Evolutionary conservation across 2,329 filamentous ascomycete species (phyloP).

Genomic region (Colletotrichum gloeosporioides): DNA sequence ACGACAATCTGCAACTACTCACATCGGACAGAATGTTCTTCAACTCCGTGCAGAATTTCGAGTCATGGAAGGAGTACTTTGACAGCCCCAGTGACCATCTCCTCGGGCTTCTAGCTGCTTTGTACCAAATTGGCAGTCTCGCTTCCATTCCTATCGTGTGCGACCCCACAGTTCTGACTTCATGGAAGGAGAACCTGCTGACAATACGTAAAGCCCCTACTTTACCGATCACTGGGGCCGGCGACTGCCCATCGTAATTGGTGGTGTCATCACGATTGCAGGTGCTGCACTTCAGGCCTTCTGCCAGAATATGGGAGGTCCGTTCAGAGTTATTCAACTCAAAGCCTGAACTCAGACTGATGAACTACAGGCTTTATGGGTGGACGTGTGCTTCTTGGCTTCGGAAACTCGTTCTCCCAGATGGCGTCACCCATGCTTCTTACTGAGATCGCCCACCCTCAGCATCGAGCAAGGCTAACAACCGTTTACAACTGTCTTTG

Average conservation of each 20-base stretch:
- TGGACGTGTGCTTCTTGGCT: constrained; percentile 62
- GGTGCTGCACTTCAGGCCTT: constrained; percentile 63
- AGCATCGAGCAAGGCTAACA: constrained; percentile 52
- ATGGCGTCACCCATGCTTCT: constrained; percentile 58
- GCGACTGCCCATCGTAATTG: constrained; percentile 57
- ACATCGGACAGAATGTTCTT: constrained; percentile 43
- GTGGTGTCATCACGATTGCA: constrained; percentile 59
- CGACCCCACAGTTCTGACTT: constrained; percentile 9
- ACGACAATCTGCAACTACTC: background rate
- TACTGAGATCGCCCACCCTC: constrained; percentile 60
- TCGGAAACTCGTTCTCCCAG: constrained; percentile 59
- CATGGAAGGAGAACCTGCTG: background rate
- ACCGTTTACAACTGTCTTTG: constrained; percentile 60
- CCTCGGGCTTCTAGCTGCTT: constrained; percentile 60
- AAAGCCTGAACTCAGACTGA: background rate
- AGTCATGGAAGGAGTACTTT: constrained; percentile 53
- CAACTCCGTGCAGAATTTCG: constrained; percentile 48
- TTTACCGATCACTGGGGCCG: constrained; percentile 62
- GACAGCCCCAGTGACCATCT: constrained; percentile 45
- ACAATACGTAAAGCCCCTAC: constrained; percentile 39
- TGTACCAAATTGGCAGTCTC: constrained; percentile 66
- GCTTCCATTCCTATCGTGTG: constrained; percentile 61
- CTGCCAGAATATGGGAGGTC: constrained; percentile 43
- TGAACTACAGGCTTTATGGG: constrained; percentile 44
- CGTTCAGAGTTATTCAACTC: constrained; percentile 3